phyloP scores from a whole-genome alignment of 2,329 filamentous ascomycete genomes.

The Ophiostoma ips region DNA sequence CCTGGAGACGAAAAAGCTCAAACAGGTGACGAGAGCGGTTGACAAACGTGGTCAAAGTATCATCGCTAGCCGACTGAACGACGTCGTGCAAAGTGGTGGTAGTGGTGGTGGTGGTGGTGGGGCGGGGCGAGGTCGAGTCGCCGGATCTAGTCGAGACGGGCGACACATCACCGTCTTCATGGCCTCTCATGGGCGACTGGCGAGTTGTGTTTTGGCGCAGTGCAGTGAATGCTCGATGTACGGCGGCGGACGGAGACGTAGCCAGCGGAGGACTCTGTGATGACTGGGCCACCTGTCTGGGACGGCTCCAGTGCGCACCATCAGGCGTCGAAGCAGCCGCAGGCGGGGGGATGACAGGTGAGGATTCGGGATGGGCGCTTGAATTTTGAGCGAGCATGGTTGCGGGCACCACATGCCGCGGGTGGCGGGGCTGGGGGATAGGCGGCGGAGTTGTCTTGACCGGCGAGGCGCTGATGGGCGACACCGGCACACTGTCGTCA shows the following conservation, averaged over 20 bases:
- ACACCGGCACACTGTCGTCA: constrained; percentile 7
- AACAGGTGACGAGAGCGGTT: constrained; percentile 58
- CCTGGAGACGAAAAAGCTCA: constrained; percentile 62
- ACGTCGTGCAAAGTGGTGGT: constrained; percentile 24
- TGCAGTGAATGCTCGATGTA: constrained; percentile 16
- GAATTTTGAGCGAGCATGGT: not conserved
- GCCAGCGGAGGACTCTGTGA: constrained; percentile 29
- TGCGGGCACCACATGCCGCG: not conserved
- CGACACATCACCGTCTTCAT: constrained; percentile 6
- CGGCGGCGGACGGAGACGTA: constrained; percentile 15
- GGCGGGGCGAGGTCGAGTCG: constrained; percentile 7
- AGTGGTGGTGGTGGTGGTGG: no score
- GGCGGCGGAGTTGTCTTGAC: constrained; percentile 1
- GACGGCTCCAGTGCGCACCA: constrained; percentile 10
- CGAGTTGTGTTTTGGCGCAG: constrained; percentile 17
- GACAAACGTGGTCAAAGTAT: constrained; percentile 57
- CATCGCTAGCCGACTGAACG: constrained; percentile 32
- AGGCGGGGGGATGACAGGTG: constrained; percentile 5
- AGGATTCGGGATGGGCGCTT: constrained; percentile 1
- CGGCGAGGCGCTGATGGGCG: constrained; percentile 1
- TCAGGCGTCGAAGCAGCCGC: constrained; percentile 6
- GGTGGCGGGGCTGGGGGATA: constrained; percentile 9
- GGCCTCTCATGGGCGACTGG: constrained; percentile 15
- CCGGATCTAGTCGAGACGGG: not conserved
- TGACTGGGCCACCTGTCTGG: constrained; percentile 14